These are phyloP conservation scores for Fusarium goolgardi DNA, from an alignment of 2,329 filamentous ascomycete species.

Conservation along the genomic window DNA sequence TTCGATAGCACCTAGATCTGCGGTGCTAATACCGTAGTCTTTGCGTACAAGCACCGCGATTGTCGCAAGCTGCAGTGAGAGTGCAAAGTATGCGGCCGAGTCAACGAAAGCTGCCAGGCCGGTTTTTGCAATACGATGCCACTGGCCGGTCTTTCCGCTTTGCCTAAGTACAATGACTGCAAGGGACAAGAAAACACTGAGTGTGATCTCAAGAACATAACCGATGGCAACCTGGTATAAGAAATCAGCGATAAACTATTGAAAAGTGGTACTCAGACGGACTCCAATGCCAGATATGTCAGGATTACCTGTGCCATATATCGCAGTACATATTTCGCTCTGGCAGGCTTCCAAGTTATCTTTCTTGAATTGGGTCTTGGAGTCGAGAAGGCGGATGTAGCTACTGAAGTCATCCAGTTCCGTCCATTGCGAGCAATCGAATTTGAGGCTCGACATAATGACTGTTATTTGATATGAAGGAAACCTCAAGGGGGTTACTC, in stretches of 20 bases:
- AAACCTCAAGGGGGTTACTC: too few species aligned
- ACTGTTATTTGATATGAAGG: not conserved
- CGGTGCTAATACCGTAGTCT: conserved; percentile 41
- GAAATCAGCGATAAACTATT: conserved; percentile 1
- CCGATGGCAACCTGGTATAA: conserved; percentile 17
- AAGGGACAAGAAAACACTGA: conserved; percentile 14
- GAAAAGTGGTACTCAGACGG: not conserved
- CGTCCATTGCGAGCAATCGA: conserved; percentile 9
- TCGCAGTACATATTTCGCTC: conserved; percentile 30
- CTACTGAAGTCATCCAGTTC: conserved; percentile 24
- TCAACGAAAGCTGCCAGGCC: conserved; percentile 31
- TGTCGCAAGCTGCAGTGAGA: conserved; percentile 38
- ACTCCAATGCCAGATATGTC: conserved; percentile 44
- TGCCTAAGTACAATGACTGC: conserved; percentile 8
- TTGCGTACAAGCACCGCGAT: conserved; percentile 40
- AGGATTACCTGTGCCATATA: conserved; percentile 39
- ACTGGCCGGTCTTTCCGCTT: not conserved
- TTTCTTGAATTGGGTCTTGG: conserved; percentile 5
- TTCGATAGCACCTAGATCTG: conserved; percentile 41
- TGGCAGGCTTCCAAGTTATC: conserved; percentile 8
- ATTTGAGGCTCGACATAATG: not conserved
- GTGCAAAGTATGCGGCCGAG: conserved; percentile 41
- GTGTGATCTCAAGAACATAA: conserved; percentile 23
- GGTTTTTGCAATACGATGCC: not conserved
- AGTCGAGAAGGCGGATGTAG: conserved; percentile 14